Conservation (phyloP, 345 rosid genomes). For the Citrus maxima region DNA sequence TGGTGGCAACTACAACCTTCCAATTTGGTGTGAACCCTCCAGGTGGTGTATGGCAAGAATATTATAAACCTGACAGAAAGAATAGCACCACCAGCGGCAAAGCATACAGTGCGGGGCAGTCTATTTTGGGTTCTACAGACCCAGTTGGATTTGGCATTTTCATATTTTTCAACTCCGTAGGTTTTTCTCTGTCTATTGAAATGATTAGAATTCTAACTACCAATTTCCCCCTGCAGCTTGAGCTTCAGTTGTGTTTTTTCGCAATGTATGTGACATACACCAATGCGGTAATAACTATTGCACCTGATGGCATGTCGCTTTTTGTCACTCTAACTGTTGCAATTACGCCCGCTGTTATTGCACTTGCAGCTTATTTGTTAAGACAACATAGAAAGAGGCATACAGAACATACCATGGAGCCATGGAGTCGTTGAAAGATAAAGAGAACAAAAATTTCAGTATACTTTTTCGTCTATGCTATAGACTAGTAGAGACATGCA, state of each 20-base stretch:
- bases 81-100: slow-evolving; percentile 16
- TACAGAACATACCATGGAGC: background rate
- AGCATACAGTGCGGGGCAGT: slow-evolving; percentile 32
- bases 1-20: slow-evolving; percentile 49
- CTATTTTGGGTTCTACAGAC: slow-evolving; percentile 30
- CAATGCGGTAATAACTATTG: slow-evolving; percentile 24
- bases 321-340: slow-evolving; percentile 21
- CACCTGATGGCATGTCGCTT: slow-evolving; percentile 24
- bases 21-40: slow-evolving; percentile 58
- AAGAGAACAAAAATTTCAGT: background rate
- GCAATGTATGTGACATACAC: slow-evolving; percentile 35
- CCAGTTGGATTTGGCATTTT: slow-evolving; percentile 25
- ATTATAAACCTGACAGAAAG: background rate
- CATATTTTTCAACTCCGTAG: slow-evolving; percentile 46
- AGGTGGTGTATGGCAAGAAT: slow-evolving; percentile 58
- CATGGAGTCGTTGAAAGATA: background rate
- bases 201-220: slow-evolving; percentile 40
- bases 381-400: background rate
- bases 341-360: slow-evolving; percentile 18
- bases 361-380: background rate
- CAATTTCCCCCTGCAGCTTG: slow-evolving; percentile 46
- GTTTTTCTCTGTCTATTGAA: slow-evolving; percentile 40
- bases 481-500: background rate
- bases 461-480: background rate
- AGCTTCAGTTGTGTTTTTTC: slow-evolving; percentile 43